These are phyloP conservation scores for Apiotrichum sp. DNA, from an alignment of 1,284 basidiomycete species.

Conservation along the genomic window DNA sequence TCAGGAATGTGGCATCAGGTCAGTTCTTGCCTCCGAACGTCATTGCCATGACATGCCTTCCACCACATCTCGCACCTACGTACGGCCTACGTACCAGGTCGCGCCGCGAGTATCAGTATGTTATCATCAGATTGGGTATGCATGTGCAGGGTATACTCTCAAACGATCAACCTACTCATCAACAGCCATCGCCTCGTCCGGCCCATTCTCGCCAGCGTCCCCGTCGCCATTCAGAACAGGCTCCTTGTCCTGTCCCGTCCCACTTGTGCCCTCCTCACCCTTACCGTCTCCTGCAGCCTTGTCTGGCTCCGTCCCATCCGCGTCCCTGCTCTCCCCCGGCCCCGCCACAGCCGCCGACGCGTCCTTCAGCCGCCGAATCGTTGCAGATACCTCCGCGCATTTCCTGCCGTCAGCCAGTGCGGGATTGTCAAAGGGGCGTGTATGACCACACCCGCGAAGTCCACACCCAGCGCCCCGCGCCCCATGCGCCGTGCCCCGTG, in stretches of 20 bases:
- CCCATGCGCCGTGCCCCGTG: too few species aligned
- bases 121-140: slow-evolving; percentile 4
- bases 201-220: background rate
- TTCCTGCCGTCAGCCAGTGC: slow-evolving; percentile 6
- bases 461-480: background rate
- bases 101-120: too few species aligned
- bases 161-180: background rate
- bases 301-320: background rate
- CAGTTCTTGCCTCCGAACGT: too few species aligned
- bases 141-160: slow-evolving; percentile 18
- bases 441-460: background rate
- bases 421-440: background rate
- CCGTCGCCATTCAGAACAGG: background rate
- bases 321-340: background rate
- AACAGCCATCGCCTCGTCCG: background rate
- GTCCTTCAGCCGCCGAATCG: slow-evolving; percentile 12
- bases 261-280: too few species aligned
- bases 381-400: slow-evolving; percentile 12
- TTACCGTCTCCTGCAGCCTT: too few species aligned
- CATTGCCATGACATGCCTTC: too few species aligned
- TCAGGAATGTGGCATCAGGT: too few species aligned
- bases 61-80: too few species aligned
- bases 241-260: too few species aligned
- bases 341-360: slow-evolving; percentile 1
- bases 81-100: too few species aligned